Evolutionary conservation across 1,284 basidiomycete species (phyloP), one percentile per base, ranked within the genome.

Genomic region (Cutaneotrichosporon cyanovorans): DNA sequence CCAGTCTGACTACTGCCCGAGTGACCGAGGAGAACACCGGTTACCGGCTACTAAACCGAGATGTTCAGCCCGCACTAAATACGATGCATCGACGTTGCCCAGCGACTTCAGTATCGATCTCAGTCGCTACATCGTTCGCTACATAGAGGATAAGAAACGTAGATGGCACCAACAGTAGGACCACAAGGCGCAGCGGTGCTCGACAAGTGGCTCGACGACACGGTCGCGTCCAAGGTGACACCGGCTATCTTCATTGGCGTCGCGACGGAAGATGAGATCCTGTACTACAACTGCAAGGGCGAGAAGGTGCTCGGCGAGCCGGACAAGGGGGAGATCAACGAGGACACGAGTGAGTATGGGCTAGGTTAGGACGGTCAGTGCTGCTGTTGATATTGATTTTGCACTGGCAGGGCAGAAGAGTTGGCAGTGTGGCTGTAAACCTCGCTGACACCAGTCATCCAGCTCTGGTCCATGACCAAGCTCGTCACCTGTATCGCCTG

Each of bases 391-490:
- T n/a, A n/a, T n/a, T n/a, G n/a, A n/a, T n/a, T n/a, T n/a, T n/a
- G n/a, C n/a, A n/a, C n/a, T n/a, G n/a, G n/a, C n/a, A n/a, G n/a
- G n/a, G n/a, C n/a, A n/a, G n/a, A n/a, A n/a, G n/a, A n/a, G n/a
- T n/a, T 15, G 23, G n/a, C n/a, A n/a, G n/a, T n/a, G n/a, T 7
- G 20, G 7, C n/a, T 10, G 8, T 23, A 20, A 12, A 33, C 28
- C 12, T 21, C 30, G 31, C 32, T 40, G 16, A 25, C 32, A 21
- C 3, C 45, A 66, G 63, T 42, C 9, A 42, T 59, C 9, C 56
- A 63, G 46, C 40, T 63, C 15, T 66, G 59, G 45, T 63, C 61
- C 4, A 57, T 56, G 50, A 59, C 58, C 31, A 68, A 66, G 48
- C 48, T 66, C 7, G 56, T 68, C 19, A 44, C 42, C 1, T 42